A percentile compares a stretch with the other conserved stretches of the same genome.
Evolutionary conservation across 108 stramenopile genomes (phyloP).

Genomic region (Cyclotella baltica): DNA sequence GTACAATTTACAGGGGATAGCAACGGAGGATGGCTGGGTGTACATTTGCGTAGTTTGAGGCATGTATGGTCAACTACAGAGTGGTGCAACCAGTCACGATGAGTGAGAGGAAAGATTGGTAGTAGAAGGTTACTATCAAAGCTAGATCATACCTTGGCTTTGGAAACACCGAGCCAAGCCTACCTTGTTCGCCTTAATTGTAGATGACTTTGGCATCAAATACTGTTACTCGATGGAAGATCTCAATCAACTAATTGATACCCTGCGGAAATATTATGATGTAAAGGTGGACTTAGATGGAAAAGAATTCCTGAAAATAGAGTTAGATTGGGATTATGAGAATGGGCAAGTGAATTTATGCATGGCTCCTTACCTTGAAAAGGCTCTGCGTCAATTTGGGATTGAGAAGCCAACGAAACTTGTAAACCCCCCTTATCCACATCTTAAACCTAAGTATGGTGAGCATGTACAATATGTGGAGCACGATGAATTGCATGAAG

Average conservation of each 20-base stretch:
- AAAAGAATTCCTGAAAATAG: too few relatives aligned
- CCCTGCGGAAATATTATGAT: too few relatives aligned
- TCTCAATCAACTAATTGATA: not conserved
- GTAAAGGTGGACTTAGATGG: too few relatives aligned
- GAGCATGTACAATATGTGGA: not conserved
- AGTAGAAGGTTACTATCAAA: too few relatives aligned
- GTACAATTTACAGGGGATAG: slow-evolving; percentile 35
- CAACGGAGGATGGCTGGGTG: slow-evolving; percentile 6
- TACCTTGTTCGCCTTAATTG: not conserved
- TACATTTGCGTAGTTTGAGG: slow-evolving; percentile 29
- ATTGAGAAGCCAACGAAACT: not conserved
- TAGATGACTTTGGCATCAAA: too few relatives aligned
- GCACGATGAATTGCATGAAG: not conserved
- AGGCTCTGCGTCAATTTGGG: not conserved
- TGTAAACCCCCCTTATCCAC: not conserved
- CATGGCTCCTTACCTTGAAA: too few relatives aligned
- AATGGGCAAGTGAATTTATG: too few relatives aligned
- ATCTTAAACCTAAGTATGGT: not conserved
- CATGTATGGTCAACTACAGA: slow-evolving; percentile 53
- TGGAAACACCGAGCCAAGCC: not conserved
- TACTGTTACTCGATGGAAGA: not conserved
- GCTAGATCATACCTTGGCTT: too few relatives aligned
- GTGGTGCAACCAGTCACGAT: not conserved
- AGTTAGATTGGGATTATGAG: too few relatives aligned
- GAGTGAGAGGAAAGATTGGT: not conserved